Conservation (phyloP, 2,329 filamentous ascomycete genomes). For the Incumbomyces lentus region DNA sequence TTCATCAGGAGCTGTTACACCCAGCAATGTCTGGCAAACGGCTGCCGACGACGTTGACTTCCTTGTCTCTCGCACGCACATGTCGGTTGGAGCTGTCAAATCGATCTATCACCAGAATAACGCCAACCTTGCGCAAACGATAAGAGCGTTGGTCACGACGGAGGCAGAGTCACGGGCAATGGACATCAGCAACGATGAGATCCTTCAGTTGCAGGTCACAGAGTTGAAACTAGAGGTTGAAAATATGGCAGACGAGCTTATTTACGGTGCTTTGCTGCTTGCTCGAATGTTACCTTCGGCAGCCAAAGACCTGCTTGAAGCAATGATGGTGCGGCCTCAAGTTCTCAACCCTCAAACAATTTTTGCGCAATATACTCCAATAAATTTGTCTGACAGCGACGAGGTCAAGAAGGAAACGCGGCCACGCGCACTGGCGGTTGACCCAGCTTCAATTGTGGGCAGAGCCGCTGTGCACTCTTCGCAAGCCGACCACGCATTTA, state of each 20-base stretch:
- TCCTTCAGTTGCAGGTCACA: constrained; percentile 40
- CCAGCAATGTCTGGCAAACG: constrained; percentile 48
- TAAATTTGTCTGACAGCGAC: constrained; percentile 21
- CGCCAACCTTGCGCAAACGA: constrained; percentile 45
- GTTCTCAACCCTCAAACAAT: constrained; percentile 5
- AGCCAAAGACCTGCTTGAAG: constrained; percentile 50
- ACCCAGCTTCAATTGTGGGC: constrained; percentile 3
- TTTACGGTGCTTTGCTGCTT: constrained; percentile 45
- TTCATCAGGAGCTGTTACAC: constrained; percentile 16
- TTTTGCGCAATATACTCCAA: constrained; percentile 36
- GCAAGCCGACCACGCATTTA: constrained; percentile 42
- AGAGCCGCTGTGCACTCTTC: constrained; percentile 35
- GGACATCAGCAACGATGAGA: constrained; percentile 30
- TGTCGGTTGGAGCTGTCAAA: constrained; percentile 38
- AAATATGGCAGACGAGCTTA: constrained; percentile 36
- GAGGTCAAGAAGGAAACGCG: constrained; percentile 13
- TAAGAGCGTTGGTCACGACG: constrained; percentile 43
- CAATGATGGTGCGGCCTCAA: constrained; percentile 34
- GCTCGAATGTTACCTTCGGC: constrained; percentile 47
- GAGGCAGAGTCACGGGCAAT: constrained; percentile 32
- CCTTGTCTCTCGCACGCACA: constrained; percentile 41
- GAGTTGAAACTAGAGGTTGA: constrained; percentile 48
- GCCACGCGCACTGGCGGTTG: constrained; percentile 7
- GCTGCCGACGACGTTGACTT: constrained; percentile 51
- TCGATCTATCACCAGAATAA: constrained; percentile 51